Evolutionary conservation across 495 filamentous ascomycete species (phyloP).

Genomic region (Margaritispora aquatica): DNA sequence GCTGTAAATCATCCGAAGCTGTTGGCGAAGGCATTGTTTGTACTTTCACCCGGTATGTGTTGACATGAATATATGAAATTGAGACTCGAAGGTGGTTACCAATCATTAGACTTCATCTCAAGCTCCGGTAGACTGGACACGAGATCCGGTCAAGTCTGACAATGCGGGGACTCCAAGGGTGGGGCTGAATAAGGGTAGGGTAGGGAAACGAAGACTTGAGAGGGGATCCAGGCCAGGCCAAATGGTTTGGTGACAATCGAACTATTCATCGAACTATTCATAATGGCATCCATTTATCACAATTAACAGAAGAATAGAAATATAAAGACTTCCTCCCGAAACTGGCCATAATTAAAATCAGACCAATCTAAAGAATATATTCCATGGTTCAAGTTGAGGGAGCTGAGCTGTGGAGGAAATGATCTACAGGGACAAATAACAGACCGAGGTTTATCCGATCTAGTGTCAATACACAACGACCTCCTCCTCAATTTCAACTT

Average conservation of each 20-base stretch:
- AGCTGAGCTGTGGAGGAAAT: not conserved
- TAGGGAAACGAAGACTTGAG: too few species aligned
- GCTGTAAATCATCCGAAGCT: not conserved
- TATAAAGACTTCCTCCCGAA: too few species aligned
- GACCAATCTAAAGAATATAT: too few species aligned
- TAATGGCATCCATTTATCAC: too few species aligned
- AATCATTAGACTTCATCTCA: too few species aligned
- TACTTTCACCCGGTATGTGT: not conserved
- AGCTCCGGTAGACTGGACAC: not conserved
- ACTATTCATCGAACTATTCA: too few species aligned
- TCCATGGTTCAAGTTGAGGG: too few species aligned
- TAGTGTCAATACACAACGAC: not conserved
- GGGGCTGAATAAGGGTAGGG: too few species aligned
- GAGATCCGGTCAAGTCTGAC: not conserved
- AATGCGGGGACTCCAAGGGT: not conserved
- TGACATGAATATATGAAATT: not conserved
- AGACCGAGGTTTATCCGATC: not conserved
- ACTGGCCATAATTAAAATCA: too few species aligned
- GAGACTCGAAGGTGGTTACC: not conserved
- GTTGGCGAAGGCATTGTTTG: not conserved
- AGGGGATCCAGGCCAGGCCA: not conserved
- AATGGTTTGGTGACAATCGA: not conserved
- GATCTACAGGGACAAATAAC: not conserved
- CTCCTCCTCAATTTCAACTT: not conserved
- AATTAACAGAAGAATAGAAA: too few species aligned